phyloP scores from a whole-genome alignment of 2,329 filamentous ascomycete genomes.

The Aspergillus pseudoterreus region DNA sequence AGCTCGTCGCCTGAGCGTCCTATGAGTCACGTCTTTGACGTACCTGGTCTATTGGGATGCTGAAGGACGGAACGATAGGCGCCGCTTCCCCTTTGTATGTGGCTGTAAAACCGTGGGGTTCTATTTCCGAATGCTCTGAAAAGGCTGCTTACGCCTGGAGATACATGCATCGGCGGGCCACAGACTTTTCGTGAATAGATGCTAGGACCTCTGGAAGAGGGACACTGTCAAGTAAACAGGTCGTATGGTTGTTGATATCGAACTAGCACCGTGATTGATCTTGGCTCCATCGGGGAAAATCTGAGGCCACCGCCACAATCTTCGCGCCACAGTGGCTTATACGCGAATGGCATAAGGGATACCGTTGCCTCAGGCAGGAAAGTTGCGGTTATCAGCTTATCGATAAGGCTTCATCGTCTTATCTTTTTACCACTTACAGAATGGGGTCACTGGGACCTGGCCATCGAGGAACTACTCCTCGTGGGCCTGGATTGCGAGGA shows the following conservation, averaged over 20 bases:
- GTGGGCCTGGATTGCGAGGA: too few species aligned
- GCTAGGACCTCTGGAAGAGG: not conserved
- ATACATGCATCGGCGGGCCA: constrained; percentile 17
- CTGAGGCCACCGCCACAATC: constrained; percentile 6
- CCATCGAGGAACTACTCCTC: too few species aligned
- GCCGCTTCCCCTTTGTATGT: not conserved
- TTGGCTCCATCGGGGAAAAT: not conserved
- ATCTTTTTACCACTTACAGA: too few species aligned
- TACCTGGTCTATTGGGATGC: constrained; percentile 4
- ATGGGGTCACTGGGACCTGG: too few species aligned
- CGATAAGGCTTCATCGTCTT: too few species aligned
- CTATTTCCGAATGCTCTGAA: constrained; percentile 13
- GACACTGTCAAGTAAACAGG: not conserved
- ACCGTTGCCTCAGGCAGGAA: too few species aligned
- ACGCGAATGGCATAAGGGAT: not conserved
- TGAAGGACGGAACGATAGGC: not conserved
- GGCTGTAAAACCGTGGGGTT: constrained; percentile 8
- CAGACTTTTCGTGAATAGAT: not conserved
- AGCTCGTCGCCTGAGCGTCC: not conserved
- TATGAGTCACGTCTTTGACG: not conserved
- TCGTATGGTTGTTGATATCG: not conserved
- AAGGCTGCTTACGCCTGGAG: constrained; percentile 6
- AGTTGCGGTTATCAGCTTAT: too few species aligned
- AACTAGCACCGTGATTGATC: not conserved
- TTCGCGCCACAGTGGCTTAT: constrained; percentile 4